Evolutionary conservation across 208 protist species (phyloP).

Genomic region (Trichomonas vaginalis): DNA sequence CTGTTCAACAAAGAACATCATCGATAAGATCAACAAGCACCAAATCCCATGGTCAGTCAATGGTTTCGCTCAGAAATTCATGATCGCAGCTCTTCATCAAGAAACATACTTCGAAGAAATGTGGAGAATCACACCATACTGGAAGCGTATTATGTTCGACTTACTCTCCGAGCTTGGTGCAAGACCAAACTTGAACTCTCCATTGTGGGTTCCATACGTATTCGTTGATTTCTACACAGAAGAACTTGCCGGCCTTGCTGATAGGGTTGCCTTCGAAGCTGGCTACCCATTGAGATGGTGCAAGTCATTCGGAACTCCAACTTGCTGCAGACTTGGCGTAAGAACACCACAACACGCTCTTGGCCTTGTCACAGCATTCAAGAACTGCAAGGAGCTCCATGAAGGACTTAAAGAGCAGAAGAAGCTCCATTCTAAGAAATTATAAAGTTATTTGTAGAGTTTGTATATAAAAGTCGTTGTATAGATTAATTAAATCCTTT

Average conservation of each 20-base stretch:
- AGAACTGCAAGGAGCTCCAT: not conserved
- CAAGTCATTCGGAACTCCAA: not conserved
- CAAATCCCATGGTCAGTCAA: slow-evolving; percentile 4
- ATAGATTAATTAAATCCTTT: too few relatives aligned
- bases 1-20: not conserved
- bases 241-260: not conserved
- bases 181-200: not conserved
- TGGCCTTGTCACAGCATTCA: not conserved
- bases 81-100: not conserved
- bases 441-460: too few relatives aligned
- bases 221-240: not conserved
- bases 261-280: not conserved
- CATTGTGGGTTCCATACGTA: not conserved
- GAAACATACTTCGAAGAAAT: not conserved
- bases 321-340: not conserved
- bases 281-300: not conserved
- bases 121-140: not conserved
- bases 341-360: not conserved
- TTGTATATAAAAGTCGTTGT: too few relatives aligned
- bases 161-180: not conserved
- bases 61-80: not conserved
- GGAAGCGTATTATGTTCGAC: not conserved
- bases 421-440: not conserved
- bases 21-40: not conserved
- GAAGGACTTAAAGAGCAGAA: not conserved